These are phyloP conservation scores for Rubia occidens DNA, from an alignment of 305 asterid species.

Conservation along the genomic window DNA sequence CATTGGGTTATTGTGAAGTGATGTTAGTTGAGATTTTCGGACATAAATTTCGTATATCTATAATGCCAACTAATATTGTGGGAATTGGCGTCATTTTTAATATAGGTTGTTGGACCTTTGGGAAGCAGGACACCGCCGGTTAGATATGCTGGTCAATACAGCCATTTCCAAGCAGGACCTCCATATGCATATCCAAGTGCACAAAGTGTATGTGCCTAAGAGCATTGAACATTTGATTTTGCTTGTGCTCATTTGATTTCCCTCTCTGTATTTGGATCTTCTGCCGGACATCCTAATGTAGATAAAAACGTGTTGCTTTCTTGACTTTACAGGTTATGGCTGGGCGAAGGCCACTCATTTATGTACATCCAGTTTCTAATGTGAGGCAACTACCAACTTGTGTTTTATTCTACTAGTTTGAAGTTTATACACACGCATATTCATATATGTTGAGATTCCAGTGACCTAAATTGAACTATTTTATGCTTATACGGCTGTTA, in stretches of 20 bases:
- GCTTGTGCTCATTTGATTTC: background rate
- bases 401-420: background rate
- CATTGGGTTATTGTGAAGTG: background rate
- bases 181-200: constrained; percentile 34
- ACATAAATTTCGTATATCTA: too few species aligned
- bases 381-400: constrained; percentile 35
- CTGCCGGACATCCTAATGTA: background rate
- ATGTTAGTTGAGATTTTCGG: background rate
- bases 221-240: background rate
- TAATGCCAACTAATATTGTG: background rate
- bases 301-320: background rate
- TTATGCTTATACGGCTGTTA: background rate
- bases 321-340: constrained; percentile 46
- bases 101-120: constrained; percentile 30
- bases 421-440: background rate
- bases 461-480: background rate
- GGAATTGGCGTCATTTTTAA: background rate
- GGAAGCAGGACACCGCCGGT: constrained; percentile 28
- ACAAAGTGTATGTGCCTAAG: constrained; percentile 27
- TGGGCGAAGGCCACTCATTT: constrained; percentile 41
- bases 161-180: constrained; percentile 27
- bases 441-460: background rate
- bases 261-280: constrained; percentile 11
- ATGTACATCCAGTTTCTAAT: constrained; percentile 51
- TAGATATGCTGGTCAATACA: constrained; percentile 32